Conservation (phyloP, 2,329 filamentous ascomycete genomes). For the Arthrobotrys entomopaga region DNA sequence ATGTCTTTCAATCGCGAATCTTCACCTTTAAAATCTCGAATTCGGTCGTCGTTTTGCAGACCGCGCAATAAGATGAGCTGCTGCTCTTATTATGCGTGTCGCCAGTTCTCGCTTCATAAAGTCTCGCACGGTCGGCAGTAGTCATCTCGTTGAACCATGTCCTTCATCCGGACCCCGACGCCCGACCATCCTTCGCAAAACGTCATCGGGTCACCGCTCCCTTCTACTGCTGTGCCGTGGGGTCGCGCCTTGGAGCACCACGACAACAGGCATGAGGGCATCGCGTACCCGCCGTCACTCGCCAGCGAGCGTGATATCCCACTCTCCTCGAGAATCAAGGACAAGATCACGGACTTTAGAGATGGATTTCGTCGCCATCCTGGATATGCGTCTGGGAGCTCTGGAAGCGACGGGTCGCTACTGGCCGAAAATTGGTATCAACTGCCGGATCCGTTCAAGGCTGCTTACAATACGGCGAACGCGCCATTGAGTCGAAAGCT, state of each 20-base stretch:
- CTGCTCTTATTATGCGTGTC: slow-evolving; percentile 17
- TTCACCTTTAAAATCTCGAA: slow-evolving; percentile 8
- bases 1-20: slow-evolving; percentile 41
- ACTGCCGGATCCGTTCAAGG: slow-evolving; percentile 48
- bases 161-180: slow-evolving; percentile 33
- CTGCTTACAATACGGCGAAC: slow-evolving; percentile 48
- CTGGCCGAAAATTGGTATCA: slow-evolving; percentile 51
- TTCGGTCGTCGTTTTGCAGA: slow-evolving; percentile 4
- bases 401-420: slow-evolving; percentile 29
- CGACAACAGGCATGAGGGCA: slow-evolving; percentile 43
- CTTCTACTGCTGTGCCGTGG: slow-evolving; percentile 48
- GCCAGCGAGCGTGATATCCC: slow-evolving; percentile 38
- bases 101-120: slow-evolving; percentile 14
- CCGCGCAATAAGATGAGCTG: slow-evolving; percentile 25
- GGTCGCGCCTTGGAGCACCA: slow-evolving; percentile 45
- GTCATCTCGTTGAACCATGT: slow-evolving; percentile 36
- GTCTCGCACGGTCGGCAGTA: slow-evolving; percentile 19
- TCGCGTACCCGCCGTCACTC: slow-evolving; percentile 52
- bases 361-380: slow-evolving; percentile 51
- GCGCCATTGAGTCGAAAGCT: slow-evolving; percentile 44
- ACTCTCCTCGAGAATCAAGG: slow-evolving; percentile 41
- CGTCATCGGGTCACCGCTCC: slow-evolving; percentile 35
- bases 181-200: slow-evolving; percentile 43
- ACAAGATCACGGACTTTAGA: slow-evolving; percentile 25
- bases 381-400: slow-evolving; percentile 31